phyloP scores from a whole-genome alignment of 2,329 filamentous ascomycete genomes.

The Colletotrichum cordylinicola region DNA sequence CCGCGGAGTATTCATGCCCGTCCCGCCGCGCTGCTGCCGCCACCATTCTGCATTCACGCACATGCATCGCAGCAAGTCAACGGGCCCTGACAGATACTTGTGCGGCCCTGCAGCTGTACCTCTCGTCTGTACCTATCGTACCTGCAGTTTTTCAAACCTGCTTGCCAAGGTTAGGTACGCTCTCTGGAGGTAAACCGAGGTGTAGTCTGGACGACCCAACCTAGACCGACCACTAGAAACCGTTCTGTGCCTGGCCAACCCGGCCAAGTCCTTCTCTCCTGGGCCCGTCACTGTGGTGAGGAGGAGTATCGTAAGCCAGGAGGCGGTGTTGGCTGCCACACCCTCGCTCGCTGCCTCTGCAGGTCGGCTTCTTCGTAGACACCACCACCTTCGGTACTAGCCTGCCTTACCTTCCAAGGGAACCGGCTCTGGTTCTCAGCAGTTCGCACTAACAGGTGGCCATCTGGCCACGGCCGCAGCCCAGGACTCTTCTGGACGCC shows the following conservation, averaged over 20 bases:
- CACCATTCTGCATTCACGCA: neutral
- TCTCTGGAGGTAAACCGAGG: neutral
- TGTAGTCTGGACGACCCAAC: neutral
- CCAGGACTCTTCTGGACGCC: constrained; percentile 1
- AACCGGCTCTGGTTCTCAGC: neutral
- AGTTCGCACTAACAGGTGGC: constrained; percentile 12
- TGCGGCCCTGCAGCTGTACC: constrained; percentile 1
- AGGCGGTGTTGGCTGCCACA: constrained; percentile 8
- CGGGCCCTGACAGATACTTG: constrained; percentile 13
- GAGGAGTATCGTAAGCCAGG: neutral
- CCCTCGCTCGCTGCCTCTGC: neutral
- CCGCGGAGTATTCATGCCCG: neutral
- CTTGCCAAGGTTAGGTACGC: neutral
- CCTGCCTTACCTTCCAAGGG: neutral
- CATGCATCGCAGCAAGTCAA: neutral
- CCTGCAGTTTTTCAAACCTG: neutral
- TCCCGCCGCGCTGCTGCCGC: neutral
- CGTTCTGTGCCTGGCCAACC: constrained; percentile 8
- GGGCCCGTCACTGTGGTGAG: neutral
- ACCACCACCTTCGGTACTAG: neutral
- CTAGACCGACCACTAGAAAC: neutral
- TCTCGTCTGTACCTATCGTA: constrained; percentile 2
- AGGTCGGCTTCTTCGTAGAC: neutral
- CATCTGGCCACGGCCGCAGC: constrained; percentile 2
- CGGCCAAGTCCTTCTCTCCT: neutral